Evolutionary conservation across 2,329 filamentous ascomycete genomes (phyloP).

Genomic region (Sporothrix sp.): DNA sequence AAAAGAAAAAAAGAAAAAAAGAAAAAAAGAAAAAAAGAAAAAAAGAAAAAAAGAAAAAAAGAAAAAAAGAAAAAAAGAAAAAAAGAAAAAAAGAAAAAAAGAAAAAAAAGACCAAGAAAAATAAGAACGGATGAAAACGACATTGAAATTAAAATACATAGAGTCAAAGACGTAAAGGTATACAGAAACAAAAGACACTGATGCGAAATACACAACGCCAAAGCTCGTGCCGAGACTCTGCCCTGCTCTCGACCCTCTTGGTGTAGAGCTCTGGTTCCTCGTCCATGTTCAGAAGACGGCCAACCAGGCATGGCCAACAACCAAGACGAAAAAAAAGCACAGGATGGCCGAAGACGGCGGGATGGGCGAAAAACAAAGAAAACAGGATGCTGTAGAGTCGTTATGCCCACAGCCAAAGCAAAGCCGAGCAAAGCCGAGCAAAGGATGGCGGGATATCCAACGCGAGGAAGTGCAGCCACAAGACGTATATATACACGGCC

Average conservation of each 20-base stretch:
- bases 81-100: neutral
- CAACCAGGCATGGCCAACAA: too few species aligned
- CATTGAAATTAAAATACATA: conserved; percentile 1
- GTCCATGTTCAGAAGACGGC: too few species aligned
- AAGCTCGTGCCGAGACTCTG: neutral
- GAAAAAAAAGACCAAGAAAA: neutral
- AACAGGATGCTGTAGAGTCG: neutral
- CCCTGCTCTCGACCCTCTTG: too few species aligned
- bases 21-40: too few species aligned
- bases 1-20: too few species aligned
- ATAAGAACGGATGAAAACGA: neutral
- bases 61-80: too few species aligned
- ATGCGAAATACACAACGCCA: conserved; percentile 1
- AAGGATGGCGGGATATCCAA: too few species aligned
- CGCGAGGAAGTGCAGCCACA: neutral
- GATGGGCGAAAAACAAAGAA: neutral
- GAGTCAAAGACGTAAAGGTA: neutral
- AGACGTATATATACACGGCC: too few species aligned
- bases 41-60: too few species aligned
- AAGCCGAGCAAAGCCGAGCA: neutral
- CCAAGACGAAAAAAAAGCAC: neutral
- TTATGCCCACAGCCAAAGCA: conserved; percentile 2
- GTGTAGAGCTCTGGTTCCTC: too few species aligned
- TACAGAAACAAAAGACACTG: neutral
- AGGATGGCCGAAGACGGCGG: neutral